A percentile compares a stretch with the other conserved stretches of the same genome.
Evolutionary conservation across 1,284 basidiomycete genomes (phyloP).

Genomic region (Ustilago tritici): DNA sequence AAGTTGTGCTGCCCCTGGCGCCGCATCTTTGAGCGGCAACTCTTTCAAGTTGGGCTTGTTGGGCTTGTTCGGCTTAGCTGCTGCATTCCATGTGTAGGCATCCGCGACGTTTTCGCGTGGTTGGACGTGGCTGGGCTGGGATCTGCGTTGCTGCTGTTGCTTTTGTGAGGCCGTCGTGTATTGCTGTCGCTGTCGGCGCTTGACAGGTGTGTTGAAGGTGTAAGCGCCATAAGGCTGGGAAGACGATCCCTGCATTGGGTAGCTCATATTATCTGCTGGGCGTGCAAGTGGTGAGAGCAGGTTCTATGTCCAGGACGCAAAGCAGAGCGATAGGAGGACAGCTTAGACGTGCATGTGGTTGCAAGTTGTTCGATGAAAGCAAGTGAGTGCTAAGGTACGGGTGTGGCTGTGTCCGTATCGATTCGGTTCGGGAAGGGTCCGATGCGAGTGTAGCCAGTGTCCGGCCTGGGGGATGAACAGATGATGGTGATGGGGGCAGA

Average conservation of each 20-base stretch:
- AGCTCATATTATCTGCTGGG: slow-evolving; percentile 27
- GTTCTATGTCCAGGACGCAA: not conserved
- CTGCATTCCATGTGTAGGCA: slow-evolving; percentile 52
- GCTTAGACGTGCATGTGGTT: not conserved
- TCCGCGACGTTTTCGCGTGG: slow-evolving; percentile 43
- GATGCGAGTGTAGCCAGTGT: not conserved
- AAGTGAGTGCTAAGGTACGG: not conserved
- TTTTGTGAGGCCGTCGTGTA: not conserved
- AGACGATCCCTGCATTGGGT: slow-evolving; percentile 49
- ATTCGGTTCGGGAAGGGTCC: not conserved
- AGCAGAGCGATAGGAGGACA: not conserved
- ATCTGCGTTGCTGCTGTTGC: slow-evolving; percentile 20
- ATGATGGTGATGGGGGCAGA: not conserved
- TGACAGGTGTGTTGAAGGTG: slow-evolving; percentile 44
- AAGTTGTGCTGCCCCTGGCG: slow-evolving; percentile 43
- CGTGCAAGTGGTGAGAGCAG: not conserved
- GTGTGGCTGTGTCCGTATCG: not conserved
- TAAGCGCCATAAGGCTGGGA: slow-evolving; percentile 47
- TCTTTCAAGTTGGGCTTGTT: slow-evolving; percentile 36
- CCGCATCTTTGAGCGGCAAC: slow-evolving; percentile 47
- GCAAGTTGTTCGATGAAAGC: not conserved
- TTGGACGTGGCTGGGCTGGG: not conserved
- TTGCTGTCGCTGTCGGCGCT: slow-evolving; percentile 26
- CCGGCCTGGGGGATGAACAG: not conserved
- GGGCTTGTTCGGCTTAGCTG: slow-evolving; percentile 39